Conservation (phyloP, 768 basidiomycete genomes). For the Epithele typhae region DNA sequence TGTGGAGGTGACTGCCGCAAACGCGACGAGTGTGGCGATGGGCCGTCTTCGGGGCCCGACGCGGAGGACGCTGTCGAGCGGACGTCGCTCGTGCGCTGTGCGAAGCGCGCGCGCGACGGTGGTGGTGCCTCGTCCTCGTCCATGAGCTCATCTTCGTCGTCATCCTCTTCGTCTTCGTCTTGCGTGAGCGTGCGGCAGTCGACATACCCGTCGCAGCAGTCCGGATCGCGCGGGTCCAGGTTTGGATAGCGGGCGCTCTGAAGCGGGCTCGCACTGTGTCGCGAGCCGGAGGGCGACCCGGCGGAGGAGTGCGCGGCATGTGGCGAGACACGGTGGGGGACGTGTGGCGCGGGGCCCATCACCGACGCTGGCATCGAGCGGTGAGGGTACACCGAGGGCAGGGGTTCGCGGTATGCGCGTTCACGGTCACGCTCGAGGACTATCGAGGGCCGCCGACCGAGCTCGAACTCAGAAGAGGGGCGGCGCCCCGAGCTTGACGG, state of each 20-base stretch:
- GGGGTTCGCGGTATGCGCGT: slow-evolving; percentile 13
- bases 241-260: neutral
- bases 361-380: slow-evolving; percentile 6
- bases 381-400: slow-evolving; percentile 12
- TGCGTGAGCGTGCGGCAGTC: slow-evolving; percentile 42
- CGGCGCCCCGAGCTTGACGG: slow-evolving; percentile 1
- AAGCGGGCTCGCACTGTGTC: neutral
- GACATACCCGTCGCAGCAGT: slow-evolving; percentile 49
- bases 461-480: slow-evolving; percentile 1
- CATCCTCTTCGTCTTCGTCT: slow-evolving; percentile 22
- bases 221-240: slow-evolving; percentile 19
- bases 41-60: slow-evolving; percentile 17
- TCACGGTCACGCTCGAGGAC: slow-evolving; percentile 6
- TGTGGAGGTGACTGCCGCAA: no score
- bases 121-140: slow-evolving; percentile 12
- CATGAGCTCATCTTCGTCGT: slow-evolving; percentile 18
- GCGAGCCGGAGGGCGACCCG: no score
- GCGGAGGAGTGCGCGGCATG: neutral
- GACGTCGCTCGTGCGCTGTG: slow-evolving; percentile 22
- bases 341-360: slow-evolving; percentile 4
- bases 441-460: no score
- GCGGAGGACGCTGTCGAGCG: slow-evolving; percentile 22
- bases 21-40: slow-evolving; percentile 4
- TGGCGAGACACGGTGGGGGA: neutral
- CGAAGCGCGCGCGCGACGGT: slow-evolving; percentile 7